These are phyloP conservation scores for Malus hybrid DNA, from an alignment of 331 rosid species.

Conservation along the genomic window DNA sequence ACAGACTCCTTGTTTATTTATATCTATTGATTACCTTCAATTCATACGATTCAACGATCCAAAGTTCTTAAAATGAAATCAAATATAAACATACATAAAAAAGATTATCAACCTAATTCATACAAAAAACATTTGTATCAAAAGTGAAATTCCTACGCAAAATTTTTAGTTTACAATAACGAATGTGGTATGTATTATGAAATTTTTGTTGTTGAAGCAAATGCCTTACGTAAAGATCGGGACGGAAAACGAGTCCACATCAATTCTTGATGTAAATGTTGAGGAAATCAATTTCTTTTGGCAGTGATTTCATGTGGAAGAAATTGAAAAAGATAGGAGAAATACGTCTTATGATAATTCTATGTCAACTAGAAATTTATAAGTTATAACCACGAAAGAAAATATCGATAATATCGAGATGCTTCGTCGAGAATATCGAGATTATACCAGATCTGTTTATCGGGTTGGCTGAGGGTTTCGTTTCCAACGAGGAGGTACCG, in stretches of 20 bases:
- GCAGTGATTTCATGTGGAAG: not conserved
- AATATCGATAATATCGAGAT: no score
- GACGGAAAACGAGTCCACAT: not conserved
- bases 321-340: not conserved
- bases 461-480: conserved; percentile 45
- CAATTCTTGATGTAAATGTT: not conserved
- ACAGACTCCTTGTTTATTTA: no score
- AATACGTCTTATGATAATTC: not conserved
- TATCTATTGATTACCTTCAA: no score
- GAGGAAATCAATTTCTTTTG: not conserved
- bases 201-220: not conserved
- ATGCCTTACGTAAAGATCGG: not conserved
- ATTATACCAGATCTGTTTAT: conserved; percentile 31
- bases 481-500: conserved; percentile 84
- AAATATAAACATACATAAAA: not conserved
- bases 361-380: conserved; percentile 5
- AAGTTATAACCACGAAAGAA: not conserved
- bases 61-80: no score
- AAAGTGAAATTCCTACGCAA: no score
- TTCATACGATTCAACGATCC: no score
- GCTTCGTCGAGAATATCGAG: conserved; percentile 9
- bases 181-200: not conserved
- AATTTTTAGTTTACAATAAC: not conserved
- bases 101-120: not conserved
- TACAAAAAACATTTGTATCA: no score